phyloP scores from a whole-genome alignment of 768 basidiomycete species.

The Tephrocybe sp. region DNA sequence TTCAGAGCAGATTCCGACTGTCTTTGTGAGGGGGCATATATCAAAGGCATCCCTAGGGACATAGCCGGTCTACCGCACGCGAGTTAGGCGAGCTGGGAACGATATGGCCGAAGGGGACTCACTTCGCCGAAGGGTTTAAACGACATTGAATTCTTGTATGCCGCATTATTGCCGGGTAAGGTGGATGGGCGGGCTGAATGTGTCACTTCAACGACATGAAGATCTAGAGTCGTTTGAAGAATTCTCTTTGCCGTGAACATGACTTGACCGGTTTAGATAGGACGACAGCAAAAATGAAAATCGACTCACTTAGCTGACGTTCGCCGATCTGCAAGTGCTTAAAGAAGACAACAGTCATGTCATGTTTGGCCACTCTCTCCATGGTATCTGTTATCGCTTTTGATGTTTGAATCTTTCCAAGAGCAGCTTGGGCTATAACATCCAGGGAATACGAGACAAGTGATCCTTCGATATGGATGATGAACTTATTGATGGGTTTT shows the following conservation, averaged over 20 bases:
- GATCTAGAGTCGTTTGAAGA: slow-evolving; percentile 48
- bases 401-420: slow-evolving; percentile 40
- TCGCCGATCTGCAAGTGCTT: slow-evolving; percentile 51
- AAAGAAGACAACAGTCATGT: slow-evolving; percentile 59
- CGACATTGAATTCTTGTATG: slow-evolving; percentile 27
- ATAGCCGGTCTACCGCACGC: slow-evolving; percentile 52
- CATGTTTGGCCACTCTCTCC: slow-evolving; percentile 59
- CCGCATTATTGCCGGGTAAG: slow-evolving; percentile 25
- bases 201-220: slow-evolving; percentile 58
- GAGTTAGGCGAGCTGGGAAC: not conserved
- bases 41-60: slow-evolving; percentile 70
- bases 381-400: slow-evolving; percentile 51
- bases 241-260: slow-evolving; percentile 65
- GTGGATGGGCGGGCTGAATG: slow-evolving; percentile 29
- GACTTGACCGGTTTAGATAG: slow-evolving; percentile 38
- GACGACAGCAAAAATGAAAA: not conserved
- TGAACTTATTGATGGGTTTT: slow-evolving; percentile 58
- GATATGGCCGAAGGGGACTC: slow-evolving; percentile 17
- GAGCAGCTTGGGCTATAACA: slow-evolving; percentile 57
- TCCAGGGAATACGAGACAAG: slow-evolving; percentile 71
- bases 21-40: slow-evolving; percentile 57
- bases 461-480: slow-evolving; percentile 58
- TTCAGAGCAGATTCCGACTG: slow-evolving; percentile 62
- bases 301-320: slow-evolving; percentile 52
- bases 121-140: slow-evolving; percentile 72